Percentiles rank a stretch among this genome's conserved stretches.
Evolutionary conservation across 768 basidiomycete species (phyloP).

Genomic region (Sporobolomyces phaffii): DNA sequence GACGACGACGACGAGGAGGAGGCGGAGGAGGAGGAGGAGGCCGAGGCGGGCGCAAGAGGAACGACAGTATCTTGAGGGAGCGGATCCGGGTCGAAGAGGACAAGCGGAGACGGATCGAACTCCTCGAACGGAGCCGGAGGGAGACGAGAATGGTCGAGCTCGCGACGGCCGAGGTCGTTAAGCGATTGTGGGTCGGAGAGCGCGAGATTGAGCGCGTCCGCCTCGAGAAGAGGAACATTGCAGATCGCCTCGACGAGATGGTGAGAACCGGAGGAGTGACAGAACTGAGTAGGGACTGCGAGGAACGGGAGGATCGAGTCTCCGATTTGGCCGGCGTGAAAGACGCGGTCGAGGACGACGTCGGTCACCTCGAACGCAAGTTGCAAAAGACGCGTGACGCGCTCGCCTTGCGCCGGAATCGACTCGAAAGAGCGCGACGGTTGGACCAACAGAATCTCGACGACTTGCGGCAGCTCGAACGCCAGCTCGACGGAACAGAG

Average conservation of each 20-base stretch:
- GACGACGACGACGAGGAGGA: neutral
- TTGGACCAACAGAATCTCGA: slow-evolving; percentile 14
- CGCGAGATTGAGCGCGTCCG: neutral
- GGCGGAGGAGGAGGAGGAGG: neutral
- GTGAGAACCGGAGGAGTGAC: neutral
- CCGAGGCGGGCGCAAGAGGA: neutral
- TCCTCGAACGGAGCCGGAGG: slow-evolving; percentile 23
- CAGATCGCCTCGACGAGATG: neutral
- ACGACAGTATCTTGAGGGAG: neutral
- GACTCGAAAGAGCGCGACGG: slow-evolving; percentile 7
- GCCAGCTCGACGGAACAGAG: neutral
- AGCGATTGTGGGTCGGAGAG: neutral
- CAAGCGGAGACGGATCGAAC: neutral
- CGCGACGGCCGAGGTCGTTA: neutral
- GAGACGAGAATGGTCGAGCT: slow-evolving; percentile 27
- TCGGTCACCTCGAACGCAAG: slow-evolving; percentile 26
- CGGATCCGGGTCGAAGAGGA: neutral
- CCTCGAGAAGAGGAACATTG: neutral
- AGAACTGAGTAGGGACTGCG: neutral
- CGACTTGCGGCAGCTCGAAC: too few relatives aligned
- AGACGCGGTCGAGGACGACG: slow-evolving; percentile 27
- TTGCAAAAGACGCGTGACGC: slow-evolving; percentile 13
- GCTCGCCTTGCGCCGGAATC: slow-evolving; percentile 17
- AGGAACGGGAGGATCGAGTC: slow-evolving; percentile 9
- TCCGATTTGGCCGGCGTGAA: slow-evolving; percentile 13